These are phyloP conservation scores for Hypoxylon sp. DNA, from an alignment of 2,329 filamentous ascomycete species.

Conservation along the genomic window DNA sequence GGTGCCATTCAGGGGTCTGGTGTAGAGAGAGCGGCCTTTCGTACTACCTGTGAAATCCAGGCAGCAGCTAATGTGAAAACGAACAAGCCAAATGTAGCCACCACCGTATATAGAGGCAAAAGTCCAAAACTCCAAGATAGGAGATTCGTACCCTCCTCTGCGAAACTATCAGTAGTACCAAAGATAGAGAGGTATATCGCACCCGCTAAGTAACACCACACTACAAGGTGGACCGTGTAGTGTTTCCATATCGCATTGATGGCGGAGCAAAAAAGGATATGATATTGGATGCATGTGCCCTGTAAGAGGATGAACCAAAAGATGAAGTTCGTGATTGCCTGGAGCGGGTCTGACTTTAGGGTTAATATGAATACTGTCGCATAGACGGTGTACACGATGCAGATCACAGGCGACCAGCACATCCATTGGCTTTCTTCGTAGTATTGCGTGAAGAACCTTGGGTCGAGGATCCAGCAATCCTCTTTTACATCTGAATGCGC, in stretches of 20 bases:
- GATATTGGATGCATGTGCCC: constrained; percentile 5
- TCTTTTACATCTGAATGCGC: not conserved
- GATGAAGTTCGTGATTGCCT: not conserved
- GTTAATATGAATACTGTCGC: not conserved
- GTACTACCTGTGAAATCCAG: not conserved
- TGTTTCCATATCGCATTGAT: constrained; percentile 13
- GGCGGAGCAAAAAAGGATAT: constrained; percentile 9
- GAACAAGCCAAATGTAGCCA: constrained; percentile 4
- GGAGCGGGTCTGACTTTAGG: constrained; percentile 3
- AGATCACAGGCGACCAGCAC: constrained; percentile 17
- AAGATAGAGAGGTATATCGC: not conserved
- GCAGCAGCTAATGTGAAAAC: not conserved
- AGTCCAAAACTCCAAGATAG: no score
- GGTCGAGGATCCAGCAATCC: constrained; percentile 4
- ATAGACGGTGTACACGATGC: constrained; percentile 5
- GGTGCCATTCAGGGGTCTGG: not conserved
- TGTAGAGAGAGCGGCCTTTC: not conserved
- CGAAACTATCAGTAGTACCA: not conserved
- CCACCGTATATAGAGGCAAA: not conserved
- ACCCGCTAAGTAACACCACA: not conserved
- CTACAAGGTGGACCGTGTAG: constrained; percentile 7
- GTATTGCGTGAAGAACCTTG: constrained; percentile 12
- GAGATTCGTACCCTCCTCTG: no score
- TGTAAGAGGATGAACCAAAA: constrained; percentile 17
- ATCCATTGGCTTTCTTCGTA: constrained; percentile 16